Evolutionary conservation across 305 asterid genomes (phyloP), one percentile per base, ranked within the genome.

Genomic region (Plantago coronopus): DNA sequence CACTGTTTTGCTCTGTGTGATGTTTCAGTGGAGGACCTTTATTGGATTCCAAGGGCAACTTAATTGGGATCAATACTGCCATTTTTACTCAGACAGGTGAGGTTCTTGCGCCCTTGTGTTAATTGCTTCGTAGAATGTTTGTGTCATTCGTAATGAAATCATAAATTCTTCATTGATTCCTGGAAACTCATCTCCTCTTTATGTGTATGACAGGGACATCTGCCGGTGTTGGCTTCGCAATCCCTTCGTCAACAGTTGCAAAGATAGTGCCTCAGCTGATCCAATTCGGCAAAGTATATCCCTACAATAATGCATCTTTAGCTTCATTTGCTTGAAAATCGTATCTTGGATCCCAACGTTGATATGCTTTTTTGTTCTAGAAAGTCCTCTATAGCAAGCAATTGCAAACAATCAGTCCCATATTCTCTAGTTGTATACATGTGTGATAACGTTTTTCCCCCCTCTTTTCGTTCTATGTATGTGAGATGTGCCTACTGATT

Each of bases 181-280:
- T n/a, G 0, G 29, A 42, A 21, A 34, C 40, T 9, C 9, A 12
- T 0, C 40, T 34, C 12, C 8, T 34, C 64, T 54, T 38, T 42
- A 17, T 46, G 42, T 17, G 47, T 48, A 17, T 63, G 71, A 65
- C 79, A 93, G 98, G 98, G 69, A 87, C 98, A 48, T 93, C 98
- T 19, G 97, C 97, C 21, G 98, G 98, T 51, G 95, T 93, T 12
- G 98, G 98, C 48, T 93, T 93, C 43, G 98, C 96, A 40, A 93
- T 93, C 69, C 97, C 99, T 62, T 89, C 97, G 19, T 83, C 97
- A 45, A 87, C 95, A 13, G 95, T 93, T 70, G 76, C 70, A 45
- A 93, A 84, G 81, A 87, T 89, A 67, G 97, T 89, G 27, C 99
- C 99, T 46, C 96, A 89, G 82, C 85, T 93, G 62, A 87, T 93